Evolutionary conservation across 208 protist species (phyloP).

Genomic region (Plasmodiophora brassicae): DNA sequence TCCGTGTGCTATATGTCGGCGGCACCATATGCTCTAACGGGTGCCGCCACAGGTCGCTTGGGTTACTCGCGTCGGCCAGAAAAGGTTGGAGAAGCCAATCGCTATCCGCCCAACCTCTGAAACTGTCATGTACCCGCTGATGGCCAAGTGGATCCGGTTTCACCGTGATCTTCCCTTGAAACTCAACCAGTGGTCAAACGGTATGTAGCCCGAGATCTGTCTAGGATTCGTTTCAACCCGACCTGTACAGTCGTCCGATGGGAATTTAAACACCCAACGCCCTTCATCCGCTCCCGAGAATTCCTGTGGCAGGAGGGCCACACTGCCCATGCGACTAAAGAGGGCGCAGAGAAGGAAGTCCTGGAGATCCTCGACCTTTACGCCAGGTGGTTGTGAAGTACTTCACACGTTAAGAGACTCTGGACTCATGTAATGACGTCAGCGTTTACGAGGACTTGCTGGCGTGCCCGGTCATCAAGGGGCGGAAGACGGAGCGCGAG

Average conservation of each 20-base stretch:
- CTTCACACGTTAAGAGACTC: neutral
- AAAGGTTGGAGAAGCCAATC: conserved; percentile 79
- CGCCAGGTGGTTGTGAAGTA: neutral
- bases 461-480: conserved; percentile 89
- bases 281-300: conserved; percentile 96
- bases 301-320: conserved; percentile 99
- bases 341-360: conserved; percentile 22
- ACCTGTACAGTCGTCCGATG: conserved; percentile 94
- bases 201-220: neutral
- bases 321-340: conserved; percentile 51
- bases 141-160: conserved; percentile 85
- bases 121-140: conserved; percentile 65
- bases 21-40: conserved; percentile 71
- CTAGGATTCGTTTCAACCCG: neutral
- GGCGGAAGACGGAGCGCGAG: conserved; percentile 94
- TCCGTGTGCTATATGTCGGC: too few relatives aligned
- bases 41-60: conserved; percentile 67
- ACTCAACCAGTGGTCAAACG: conserved; percentile 55
- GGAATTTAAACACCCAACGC: conserved; percentile 97
- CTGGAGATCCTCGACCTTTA: conserved; percentile 35
- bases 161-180: conserved; percentile 94
- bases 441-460: conserved; percentile 91
- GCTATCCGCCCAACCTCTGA: conserved; percentile 97
- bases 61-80: conserved; percentile 70
- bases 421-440: neutral